Evolutionary conservation across 805 yeast genomes (phyloP).

Genomic region (Lipomyces lipofer): DNA sequence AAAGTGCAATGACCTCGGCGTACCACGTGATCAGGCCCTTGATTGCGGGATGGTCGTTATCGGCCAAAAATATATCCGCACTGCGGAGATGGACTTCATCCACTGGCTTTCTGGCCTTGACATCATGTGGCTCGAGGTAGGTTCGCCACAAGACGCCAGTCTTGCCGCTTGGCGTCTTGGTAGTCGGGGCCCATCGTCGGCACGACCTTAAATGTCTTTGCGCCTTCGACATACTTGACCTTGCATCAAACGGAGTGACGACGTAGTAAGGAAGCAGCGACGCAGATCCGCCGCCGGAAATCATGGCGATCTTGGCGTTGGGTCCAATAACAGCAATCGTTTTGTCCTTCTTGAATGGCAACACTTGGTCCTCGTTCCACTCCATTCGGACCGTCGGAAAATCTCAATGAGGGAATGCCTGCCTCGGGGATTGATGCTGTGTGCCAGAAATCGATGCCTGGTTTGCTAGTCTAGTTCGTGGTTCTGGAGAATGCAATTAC

Average conservation of each 20-base stretch:
- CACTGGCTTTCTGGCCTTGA: neutral
- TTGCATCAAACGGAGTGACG: conserved; percentile 25
- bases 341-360: conserved; percentile 50
- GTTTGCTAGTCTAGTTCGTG: conserved; percentile 6
- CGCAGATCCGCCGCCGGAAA: conserved; percentile 29
- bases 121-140: conserved; percentile 1
- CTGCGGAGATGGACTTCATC: conserved; percentile 6
- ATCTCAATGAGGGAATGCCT: conserved; percentile 50
- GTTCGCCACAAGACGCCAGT: neutral
- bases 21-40: conserved; percentile 38
- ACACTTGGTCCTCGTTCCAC: conserved; percentile 51
- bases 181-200: conserved; percentile 4
- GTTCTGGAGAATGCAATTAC: conserved; percentile 31
- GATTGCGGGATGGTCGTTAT: conserved; percentile 11
- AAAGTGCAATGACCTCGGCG: conserved; percentile 48
- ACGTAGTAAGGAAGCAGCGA: conserved; percentile 15
- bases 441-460: conserved; percentile 50
- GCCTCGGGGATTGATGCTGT: conserved; percentile 45
- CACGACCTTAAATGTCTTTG: neutral
- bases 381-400: conserved; percentile 66
- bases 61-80: conserved; percentile 12
- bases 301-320: conserved; percentile 22
- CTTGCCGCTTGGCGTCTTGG: neutral
- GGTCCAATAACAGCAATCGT: conserved; percentile 59
- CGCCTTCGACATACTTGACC: conserved; percentile 50